Evolutionary conservation across 192 early-diverging fungal species (phyloP).

Genomic region (Dimargaris verticillata): DNA sequence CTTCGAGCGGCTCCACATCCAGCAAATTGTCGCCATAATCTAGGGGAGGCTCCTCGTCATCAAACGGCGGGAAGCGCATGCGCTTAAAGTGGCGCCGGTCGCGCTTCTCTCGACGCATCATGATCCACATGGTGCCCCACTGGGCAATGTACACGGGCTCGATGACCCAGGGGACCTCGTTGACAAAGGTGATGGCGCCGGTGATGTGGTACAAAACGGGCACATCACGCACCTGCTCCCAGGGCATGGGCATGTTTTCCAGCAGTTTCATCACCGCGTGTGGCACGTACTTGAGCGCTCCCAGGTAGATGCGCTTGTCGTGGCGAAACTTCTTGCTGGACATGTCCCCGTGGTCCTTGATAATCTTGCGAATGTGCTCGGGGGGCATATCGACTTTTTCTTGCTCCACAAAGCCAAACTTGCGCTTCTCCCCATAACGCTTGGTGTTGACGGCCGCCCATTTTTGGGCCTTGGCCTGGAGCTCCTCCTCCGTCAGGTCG

Average conservation of each 20-base stretch:
- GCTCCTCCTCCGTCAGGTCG: conserved; percentile 29
- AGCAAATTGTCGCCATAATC: conserved; percentile 98
- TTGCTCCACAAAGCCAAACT: conserved; percentile 85
- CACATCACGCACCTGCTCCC: conserved; percentile 97
- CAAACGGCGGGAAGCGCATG: conserved; percentile 96
- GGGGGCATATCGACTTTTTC: conserved; percentile 96
- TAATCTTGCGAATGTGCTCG: conserved; percentile 94
- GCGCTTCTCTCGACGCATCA: conserved; percentile 98
- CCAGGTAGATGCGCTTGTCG: conserved; percentile 96
- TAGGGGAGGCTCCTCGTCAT: conserved; percentile 97
- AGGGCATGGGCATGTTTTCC: conserved; percentile 99
- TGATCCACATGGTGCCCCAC: conserved; percentile 99
- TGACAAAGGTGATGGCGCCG: conserved; percentile 97
- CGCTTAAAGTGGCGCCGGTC: conserved; percentile 96
- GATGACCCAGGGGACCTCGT: conserved; percentile 89
- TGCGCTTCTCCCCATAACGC: conserved; percentile 85
- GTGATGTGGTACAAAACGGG: conserved; percentile 94
- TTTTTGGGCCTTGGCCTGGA: conserved; percentile 69
- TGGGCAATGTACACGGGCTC: conserved; percentile 97
- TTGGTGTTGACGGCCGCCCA: conserved; percentile 85
- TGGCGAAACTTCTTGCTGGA: conserved; percentile 88
- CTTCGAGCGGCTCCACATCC: conserved; percentile 94
- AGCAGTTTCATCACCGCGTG: conserved; percentile 95
- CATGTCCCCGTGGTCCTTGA: conserved; percentile 99
- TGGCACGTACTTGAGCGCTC: conserved; percentile 95